Conservation (phyloP, 768 basidiomycete species). For the Tubosaeta sp. region DNA sequence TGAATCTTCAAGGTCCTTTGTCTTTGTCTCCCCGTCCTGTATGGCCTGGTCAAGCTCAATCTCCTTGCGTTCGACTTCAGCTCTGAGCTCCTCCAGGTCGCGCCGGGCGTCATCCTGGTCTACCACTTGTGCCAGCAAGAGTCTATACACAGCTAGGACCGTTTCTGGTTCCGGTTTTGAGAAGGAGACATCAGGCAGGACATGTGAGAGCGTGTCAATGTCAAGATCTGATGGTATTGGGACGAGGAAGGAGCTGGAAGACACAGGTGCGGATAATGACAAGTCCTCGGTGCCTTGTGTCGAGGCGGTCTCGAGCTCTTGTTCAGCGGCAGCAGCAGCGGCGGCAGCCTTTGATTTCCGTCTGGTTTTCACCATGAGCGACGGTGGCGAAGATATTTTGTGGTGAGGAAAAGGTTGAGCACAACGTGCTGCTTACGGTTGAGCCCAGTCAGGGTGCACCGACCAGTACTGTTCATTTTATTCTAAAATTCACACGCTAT, state of each 20-base stretch:
- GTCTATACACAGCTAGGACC: conserved; percentile 58
- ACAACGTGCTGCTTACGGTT: conserved; percentile 32
- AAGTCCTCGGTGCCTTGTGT: conserved; percentile 35
- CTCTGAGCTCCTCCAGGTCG: conserved; percentile 68
- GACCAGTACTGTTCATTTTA: conserved; percentile 5
- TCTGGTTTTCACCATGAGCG: conserved; percentile 48
- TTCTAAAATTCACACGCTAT: conserved; percentile 18
- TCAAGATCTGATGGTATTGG: conserved; percentile 67
- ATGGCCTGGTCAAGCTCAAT: conserved; percentile 82
- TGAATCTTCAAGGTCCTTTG: conserved; percentile 52
- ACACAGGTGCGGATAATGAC: conserved; percentile 25
- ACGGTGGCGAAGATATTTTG: background rate
- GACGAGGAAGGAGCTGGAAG: conserved; percentile 24
- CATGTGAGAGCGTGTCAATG: conserved; percentile 49
- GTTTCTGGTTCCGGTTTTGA: conserved; percentile 54
- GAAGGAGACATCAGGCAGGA: conserved; percentile 61
- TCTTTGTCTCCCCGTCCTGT: conserved; percentile 66
- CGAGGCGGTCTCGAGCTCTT: conserved; percentile 32
- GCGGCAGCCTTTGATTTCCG: conserved; percentile 56
- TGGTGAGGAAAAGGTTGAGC: conserved; percentile 16
- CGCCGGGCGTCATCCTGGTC: conserved; percentile 53
- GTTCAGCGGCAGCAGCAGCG: conserved; percentile 32
- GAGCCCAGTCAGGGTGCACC: conserved; percentile 25
- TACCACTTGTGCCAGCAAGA: conserved; percentile 51
- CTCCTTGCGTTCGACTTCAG: conserved; percentile 66